Base-by-base conservation (phyloP, 164 flowering plant genomes). In the Chimonanthus praecox region DNA sequence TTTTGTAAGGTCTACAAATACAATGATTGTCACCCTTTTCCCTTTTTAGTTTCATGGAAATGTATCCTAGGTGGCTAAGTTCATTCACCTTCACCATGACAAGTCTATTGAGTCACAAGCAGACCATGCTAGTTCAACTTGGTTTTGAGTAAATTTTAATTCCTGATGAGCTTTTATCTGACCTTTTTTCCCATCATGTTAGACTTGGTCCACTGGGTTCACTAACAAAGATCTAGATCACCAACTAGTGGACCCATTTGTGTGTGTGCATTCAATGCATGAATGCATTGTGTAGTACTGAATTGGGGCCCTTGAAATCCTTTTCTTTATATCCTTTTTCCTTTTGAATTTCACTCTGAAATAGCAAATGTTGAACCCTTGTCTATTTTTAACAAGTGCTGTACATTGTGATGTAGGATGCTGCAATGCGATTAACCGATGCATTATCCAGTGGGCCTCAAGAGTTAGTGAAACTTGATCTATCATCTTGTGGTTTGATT, bases 391-490 rank as follows among this genome's bases (percentile, higher is more conserved):
- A 73, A 68, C 69, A 8, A 47, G 66, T 69, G 2, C 44, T 74
- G 47, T 49, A 60, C 49, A 13, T 63, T 47, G 48, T 74, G 11
- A 45, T 11, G 72, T 80, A 93, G 99, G 96, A 87, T 69, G 94
- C 86, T 60, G 91, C 92, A 62, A 64, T 86, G 51, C 83, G 84
- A 70, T 71, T 96, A 74, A 78, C 82, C n/a, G 88, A 88, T 69
- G 85, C 91, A 58, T 77, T 91, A 73, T 82, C 77, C 46, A 78
- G 69, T 76, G 89, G 83, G 58, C 76, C 84, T 68, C 88, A 84
- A 74, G 97, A 94, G 68, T 78, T 86, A 67, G 80, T 83, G 74
- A 92, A 89, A 82, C 88, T 96, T 73, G 97, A 92, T 77, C 77
- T 94, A 61, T 89, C 99, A 49, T 81, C 70, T 74, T 89, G 95